Evolutionary conservation across 805 yeast genomes (phyloP).

Genomic region (Yarrowia divulgata): DNA sequence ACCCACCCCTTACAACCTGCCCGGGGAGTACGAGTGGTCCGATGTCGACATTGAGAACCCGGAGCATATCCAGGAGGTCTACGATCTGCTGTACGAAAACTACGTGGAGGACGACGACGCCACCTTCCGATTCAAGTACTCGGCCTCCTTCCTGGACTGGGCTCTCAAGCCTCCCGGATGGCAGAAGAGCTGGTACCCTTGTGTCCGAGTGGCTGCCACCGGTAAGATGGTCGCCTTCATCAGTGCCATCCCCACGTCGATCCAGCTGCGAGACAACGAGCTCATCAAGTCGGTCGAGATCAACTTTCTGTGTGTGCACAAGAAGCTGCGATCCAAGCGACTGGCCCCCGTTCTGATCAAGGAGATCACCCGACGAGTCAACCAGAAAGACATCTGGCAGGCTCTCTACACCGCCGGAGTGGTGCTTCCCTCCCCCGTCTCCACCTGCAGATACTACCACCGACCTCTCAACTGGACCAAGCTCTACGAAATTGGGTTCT

Average conservation of each 20-base stretch:
- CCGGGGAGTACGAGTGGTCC: constrained; percentile 87
- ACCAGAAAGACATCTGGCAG: constrained; percentile 86
- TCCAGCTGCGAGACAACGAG: constrained; percentile 63
- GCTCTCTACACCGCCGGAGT: constrained; percentile 95
- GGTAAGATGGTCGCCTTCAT: constrained; percentile 89
- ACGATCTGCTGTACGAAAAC: constrained; percentile 80
- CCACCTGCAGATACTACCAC: constrained; percentile 89
- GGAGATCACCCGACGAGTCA: constrained; percentile 93
- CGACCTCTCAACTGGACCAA: constrained; percentile 94
- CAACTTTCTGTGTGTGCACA: constrained; percentile 93
- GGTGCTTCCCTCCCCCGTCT: constrained; percentile 88
- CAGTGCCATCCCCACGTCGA: constrained; percentile 81
- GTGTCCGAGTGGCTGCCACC: constrained; percentile 82
- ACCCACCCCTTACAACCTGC: constrained; percentile 70
- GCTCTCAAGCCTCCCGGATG: constrained; percentile 95
- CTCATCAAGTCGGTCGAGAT: constrained; percentile 71
- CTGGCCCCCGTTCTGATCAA: constrained; percentile 92
- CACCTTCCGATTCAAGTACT: constrained; percentile 88
- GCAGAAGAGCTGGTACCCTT: constrained; percentile 87
- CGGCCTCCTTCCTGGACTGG: constrained; percentile 85
- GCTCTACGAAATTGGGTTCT: constrained; percentile 87
- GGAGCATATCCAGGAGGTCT: constrained; percentile 74
- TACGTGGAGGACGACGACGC: constrained; percentile 96
- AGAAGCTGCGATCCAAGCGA: constrained; percentile 90
- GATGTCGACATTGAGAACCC: constrained; percentile 68